phyloP scores from a whole-genome alignment of 2,329 filamentous ascomycete genomes.

The Stemphylium vesicarium region DNA sequence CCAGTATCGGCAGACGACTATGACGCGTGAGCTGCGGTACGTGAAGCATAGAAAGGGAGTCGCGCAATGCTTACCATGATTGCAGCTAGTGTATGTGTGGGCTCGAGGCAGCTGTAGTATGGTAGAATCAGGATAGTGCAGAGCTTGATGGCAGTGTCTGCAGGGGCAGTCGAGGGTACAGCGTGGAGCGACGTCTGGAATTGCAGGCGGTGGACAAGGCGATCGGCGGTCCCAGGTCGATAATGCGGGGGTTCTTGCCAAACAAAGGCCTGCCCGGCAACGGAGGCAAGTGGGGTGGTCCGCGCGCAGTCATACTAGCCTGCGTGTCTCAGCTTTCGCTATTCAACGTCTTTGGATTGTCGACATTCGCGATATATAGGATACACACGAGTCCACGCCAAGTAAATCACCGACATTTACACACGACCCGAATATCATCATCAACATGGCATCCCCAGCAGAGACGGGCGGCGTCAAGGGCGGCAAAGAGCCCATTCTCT shows the following conservation, averaged over 20 bases:
- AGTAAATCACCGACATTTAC: not conserved
- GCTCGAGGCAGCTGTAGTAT: not conserved
- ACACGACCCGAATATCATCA: too few relatives aligned
- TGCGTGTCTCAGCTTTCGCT: not conserved
- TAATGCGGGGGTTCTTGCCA: conserved; percentile 27
- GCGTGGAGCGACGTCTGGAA: conserved; percentile 15
- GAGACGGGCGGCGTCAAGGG: conserved; percentile 50
- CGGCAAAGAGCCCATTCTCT: conserved; percentile 77
- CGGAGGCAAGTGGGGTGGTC: conserved; percentile 12
- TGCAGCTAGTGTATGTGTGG: conserved; percentile 3
- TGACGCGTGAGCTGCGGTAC: conserved; percentile 29
- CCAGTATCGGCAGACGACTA: conserved; percentile 57
- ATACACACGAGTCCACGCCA: not conserved
- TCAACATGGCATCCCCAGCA: conserved; percentile 46
- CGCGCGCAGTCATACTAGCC: conserved; percentile 4
- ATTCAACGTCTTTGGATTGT: not conserved
- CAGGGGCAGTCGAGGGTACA: conserved; percentile 2
- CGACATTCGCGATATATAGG: not conserved
- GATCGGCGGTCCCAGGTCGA: conserved; percentile 29
- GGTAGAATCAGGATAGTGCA: not conserved
- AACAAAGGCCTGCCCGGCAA: conserved; percentile 10
- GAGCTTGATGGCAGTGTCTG: conserved; percentile 6
- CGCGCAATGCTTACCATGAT: conserved; percentile 38
- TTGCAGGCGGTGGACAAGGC: conserved; percentile 18
- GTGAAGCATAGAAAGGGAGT: not conserved